Evolutionary conservation across 1,284 basidiomycete genomes (phyloP).

Genomic region (Heterobasidion annosum): DNA sequence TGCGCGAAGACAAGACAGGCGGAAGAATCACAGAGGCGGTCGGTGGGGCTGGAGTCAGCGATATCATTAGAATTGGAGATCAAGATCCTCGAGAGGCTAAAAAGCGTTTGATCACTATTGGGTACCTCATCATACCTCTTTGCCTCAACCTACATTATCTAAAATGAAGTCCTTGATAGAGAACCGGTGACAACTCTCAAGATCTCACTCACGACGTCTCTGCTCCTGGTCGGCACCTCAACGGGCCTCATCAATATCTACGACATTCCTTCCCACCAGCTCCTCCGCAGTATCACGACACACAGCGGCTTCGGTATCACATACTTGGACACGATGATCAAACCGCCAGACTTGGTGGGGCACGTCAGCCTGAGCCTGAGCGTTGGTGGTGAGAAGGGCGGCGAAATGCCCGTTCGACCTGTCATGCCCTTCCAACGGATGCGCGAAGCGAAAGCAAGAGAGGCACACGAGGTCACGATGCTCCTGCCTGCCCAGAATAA

Average conservation of each 20-base stretch:
- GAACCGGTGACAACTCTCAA: constrained; percentile 63
- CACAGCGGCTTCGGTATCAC: constrained; percentile 71
- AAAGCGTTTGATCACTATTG: constrained; percentile 54
- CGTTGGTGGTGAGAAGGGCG: constrained; percentile 31
- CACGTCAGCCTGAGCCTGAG: constrained; percentile 54
- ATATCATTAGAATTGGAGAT: constrained; percentile 57
- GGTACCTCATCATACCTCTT: constrained; percentile 26
- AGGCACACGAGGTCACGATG: constrained; percentile 57
- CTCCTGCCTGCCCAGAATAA: constrained; percentile 38
- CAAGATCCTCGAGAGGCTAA: constrained; percentile 33
- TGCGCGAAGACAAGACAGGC: constrained; percentile 36
- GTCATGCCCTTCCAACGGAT: constrained; percentile 65
- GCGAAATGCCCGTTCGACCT: constrained; percentile 49
- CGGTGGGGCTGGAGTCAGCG: constrained; percentile 64
- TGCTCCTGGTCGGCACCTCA: constrained; percentile 69
- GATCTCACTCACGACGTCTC: constrained; percentile 67
- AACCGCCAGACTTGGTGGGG: constrained; percentile 77
- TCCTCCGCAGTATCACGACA: constrained; percentile 69
- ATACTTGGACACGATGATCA: constrained; percentile 66
- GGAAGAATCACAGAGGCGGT: constrained; percentile 55
- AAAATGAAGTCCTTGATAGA: constrained; percentile 20
- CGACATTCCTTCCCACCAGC: constrained; percentile 86
- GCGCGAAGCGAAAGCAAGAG: constrained; percentile 54
- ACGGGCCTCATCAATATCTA: constrained; percentile 76
- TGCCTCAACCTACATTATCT: background rate